Evolutionary conservation across 2,329 filamentous ascomycete genomes (phyloP).

Genomic region (Colletotrichum godetiae): DNA sequence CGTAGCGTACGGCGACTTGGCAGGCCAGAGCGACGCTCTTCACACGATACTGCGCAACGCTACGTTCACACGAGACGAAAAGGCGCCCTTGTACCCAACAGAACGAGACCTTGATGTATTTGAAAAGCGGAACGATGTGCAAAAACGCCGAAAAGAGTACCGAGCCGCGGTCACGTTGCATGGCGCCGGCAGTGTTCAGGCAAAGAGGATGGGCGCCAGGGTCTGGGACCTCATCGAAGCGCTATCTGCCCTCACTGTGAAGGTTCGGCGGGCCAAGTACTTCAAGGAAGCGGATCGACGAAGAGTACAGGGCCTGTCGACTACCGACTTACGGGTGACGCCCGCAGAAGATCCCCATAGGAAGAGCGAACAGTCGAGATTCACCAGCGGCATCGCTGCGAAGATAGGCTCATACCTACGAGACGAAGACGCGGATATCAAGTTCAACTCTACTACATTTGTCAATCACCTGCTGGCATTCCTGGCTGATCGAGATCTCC

Average conservation of each 20-base stretch:
- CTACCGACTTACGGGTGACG: not conserved
- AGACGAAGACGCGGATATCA: not conserved
- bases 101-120: not conserved
- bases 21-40: not conserved
- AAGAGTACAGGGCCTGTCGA: not conserved
- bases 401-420: not conserved
- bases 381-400: not conserved
- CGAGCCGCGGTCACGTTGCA: not conserved
- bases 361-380: not conserved
- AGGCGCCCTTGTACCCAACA: slow-evolving; percentile 3
- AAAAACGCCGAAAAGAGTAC: not conserved
- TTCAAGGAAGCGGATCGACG: not conserved
- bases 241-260: not conserved
- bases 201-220: not conserved
- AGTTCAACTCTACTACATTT: not conserved
- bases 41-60: not conserved
- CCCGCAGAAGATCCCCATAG: not conserved
- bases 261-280: not conserved
- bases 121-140: not conserved
- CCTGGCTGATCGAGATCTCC: not conserved
- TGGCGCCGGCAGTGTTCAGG: not conserved
- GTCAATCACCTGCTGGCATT: not conserved
- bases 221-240: not conserved
- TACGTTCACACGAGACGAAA: not conserved
- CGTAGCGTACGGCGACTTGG: not conserved